phyloP scores from a whole-genome alignment of 495 filamentous ascomycete species.

The Lichenothelia convexa region DNA sequence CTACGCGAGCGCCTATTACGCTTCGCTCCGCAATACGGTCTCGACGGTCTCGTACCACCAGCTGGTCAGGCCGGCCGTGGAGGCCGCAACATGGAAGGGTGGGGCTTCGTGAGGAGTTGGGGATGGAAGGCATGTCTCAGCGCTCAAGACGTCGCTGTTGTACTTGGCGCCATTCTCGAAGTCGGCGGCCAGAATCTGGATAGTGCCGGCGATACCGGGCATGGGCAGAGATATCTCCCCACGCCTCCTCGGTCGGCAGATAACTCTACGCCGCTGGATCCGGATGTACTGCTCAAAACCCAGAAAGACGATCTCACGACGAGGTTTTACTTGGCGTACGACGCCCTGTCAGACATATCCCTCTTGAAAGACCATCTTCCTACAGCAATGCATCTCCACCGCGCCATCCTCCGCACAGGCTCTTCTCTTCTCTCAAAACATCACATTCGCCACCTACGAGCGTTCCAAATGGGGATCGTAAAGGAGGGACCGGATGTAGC shows the following conservation, averaged over 20 bases:
- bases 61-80: constrained; percentile 33
- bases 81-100: constrained; percentile 60
- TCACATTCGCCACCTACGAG: constrained; percentile 76
- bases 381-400: constrained; percentile 72
- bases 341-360: constrained; percentile 62
- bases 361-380: constrained; percentile 59
- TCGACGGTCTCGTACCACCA: constrained; percentile 75
- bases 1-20: constrained; percentile 71
- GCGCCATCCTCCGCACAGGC: constrained; percentile 84
- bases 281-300: not conserved
- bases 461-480: constrained; percentile 89
- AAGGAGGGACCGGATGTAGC: constrained; percentile 82
- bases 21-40: constrained; percentile 75
- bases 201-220: constrained; percentile 16
- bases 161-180: constrained; percentile 80
- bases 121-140: constrained; percentile 90
- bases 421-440: constrained; percentile 79
- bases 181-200: constrained; percentile 37
- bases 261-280: constrained; percentile 23
- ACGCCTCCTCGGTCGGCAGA: constrained; percentile 8
- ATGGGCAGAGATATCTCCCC: constrained; percentile 6
- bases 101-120: constrained; percentile 96
- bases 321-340: constrained; percentile 87
- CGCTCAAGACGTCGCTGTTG: constrained; percentile 77
- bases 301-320: constrained; percentile 37